Evolutionary conservation across 2,329 filamentous ascomycete species (phyloP), one percentile per base, ranked within the genome.

Genomic region (Diaporthe citri): DNA sequence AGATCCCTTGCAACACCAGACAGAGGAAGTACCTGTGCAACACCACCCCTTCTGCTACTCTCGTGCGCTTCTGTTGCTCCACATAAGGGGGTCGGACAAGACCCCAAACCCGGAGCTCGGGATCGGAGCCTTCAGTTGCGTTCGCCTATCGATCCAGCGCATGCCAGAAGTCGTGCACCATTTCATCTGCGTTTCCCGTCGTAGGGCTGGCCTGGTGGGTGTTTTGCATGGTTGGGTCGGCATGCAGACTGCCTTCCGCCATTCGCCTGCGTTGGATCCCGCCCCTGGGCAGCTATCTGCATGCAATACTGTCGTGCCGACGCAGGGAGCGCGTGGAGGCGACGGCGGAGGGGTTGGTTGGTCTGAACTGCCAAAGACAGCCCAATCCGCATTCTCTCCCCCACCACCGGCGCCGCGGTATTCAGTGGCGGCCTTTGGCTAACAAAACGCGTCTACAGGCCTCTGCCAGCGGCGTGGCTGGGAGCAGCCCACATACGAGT

Each of bases 391-490:
- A 34, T 75, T 57, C 70, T 69, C 69, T 52, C 46, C 67, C 55
- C 56, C 75, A 60, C 71, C 73, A 77, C 77, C 70, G 73, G 73
- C n/a, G 46, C 34, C 75, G 51, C n/a, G 31, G 55, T 48, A 31
- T 28, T 48, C 41, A 60, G 41, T 66, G 41, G 59, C 36, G 67
- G 39, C 36, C 31, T 52, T 52, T 31, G 69, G 74, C 76, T 77
- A 57, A 77, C 74, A 60, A 69, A 70, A 22, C 46, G 43, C 39
- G n/a, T 75, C 71, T 75, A 81, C 84, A 98, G 96, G 95, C 86
- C 93, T 98, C 82, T 98, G 96, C 89, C 93, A 94, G 84, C 95
- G 96, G 80, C 95, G 96, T 84, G 94, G 95, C 85, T 98, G 96
- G 96, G 92, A 92, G 79, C 95, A 97, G 83, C 96, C 96, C 81